Conservation (phyloP, 805 yeast genomes). For the Blastobotrys terrestris region DNA sequence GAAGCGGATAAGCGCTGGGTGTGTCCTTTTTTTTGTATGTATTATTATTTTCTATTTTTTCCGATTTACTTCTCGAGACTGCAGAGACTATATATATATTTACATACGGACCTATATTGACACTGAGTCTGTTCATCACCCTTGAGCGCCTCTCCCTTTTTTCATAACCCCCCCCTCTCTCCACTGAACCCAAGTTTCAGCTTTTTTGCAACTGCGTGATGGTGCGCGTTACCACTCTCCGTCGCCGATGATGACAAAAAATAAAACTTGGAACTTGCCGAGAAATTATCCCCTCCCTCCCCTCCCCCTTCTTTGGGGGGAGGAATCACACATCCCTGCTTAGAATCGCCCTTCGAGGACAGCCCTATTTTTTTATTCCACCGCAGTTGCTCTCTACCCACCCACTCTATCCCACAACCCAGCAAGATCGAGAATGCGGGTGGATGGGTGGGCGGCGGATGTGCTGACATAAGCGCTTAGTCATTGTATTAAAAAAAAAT, state of each 20-base stretch:
- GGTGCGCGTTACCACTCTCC: not conserved
- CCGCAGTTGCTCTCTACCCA: no score
- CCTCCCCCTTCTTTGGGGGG: no score
- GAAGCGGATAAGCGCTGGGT: not conserved
- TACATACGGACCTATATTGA: no score
- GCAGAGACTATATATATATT: no score
- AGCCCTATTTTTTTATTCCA: no score
- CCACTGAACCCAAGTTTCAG: not conserved
- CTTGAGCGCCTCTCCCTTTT: not conserved
- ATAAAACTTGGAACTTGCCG: not conserved
- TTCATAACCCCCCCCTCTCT: not conserved
- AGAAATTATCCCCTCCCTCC: no score
- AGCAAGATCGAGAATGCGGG: no score
- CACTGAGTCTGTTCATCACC: no score
- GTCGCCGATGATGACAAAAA: not conserved
- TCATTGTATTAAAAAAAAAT: not conserved
- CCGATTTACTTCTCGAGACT: not conserved
- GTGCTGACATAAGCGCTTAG: not conserved
- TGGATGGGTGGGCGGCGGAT: no score
- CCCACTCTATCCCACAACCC: no score
- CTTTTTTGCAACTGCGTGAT: not conserved
- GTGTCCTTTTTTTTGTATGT: slow-evolving; percentile 8
- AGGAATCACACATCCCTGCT: no score
- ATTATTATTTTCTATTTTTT: slow-evolving; percentile 2
- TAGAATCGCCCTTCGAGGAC: no score